Conservation (phyloP, 352 stramenopile species). For the Plasmopara halstedii region DNA sequence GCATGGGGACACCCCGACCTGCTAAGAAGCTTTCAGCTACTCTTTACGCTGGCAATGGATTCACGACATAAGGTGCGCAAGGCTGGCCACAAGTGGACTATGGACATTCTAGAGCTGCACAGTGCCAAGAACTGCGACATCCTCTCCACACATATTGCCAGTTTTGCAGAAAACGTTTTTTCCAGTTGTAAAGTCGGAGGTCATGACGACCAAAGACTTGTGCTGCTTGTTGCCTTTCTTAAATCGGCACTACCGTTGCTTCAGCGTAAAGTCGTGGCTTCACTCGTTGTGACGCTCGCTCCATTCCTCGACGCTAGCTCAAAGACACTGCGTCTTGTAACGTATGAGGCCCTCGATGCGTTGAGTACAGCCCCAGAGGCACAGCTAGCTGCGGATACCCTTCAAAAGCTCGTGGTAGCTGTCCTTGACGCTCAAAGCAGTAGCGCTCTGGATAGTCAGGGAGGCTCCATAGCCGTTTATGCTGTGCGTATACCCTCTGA, state of each 20-base stretch:
- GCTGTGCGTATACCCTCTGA: conserved; percentile 59
- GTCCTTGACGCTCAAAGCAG: conserved; percentile 58
- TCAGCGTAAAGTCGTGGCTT: conserved; percentile 74
- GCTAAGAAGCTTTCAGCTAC: conserved; percentile 68
- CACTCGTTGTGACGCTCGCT: conserved; percentile 59
- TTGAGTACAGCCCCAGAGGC: conserved; percentile 43
- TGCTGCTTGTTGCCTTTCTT: conserved; percentile 77
- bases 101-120: conserved; percentile 67
- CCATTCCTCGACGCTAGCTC: conserved; percentile 70
- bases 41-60: conserved; percentile 72
- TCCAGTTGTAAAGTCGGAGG: conserved; percentile 25
- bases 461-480: conserved; percentile 39
- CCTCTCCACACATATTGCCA: conserved; percentile 82
- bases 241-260: conserved; percentile 69
- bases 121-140: conserved; percentile 60
- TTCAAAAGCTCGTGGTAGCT: conserved; percentile 50
- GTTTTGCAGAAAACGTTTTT: conserved; percentile 81
- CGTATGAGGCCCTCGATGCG: conserved; percentile 63
- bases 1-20: conserved; percentile 64
- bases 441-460: conserved; percentile 49
- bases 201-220: conserved; percentile 68
- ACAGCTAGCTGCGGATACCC: conserved; percentile 56
- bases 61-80: conserved; percentile 81
- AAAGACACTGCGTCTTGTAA: conserved; percentile 73
- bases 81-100: conserved; percentile 60